Evolutionary conservation across 768 basidiomycete species (phyloP).

Genomic region (Epithele typhae): DNA sequence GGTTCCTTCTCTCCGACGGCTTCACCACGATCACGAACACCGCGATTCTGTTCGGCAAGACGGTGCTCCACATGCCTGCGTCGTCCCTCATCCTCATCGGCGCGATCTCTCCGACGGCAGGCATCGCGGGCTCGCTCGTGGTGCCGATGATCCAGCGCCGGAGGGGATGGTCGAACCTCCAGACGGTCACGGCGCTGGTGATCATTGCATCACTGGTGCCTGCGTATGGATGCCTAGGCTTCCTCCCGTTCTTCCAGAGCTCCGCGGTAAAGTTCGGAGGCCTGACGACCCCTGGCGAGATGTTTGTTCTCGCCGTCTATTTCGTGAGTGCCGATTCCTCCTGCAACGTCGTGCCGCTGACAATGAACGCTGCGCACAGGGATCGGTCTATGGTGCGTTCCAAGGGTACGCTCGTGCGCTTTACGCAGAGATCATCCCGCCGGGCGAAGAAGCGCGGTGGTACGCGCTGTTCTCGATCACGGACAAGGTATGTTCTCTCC

Average conservation of each 20-base stretch:
- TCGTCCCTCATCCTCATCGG: constrained; percentile 78
- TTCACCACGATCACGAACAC: constrained; percentile 93
- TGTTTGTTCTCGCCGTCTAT: constrained; percentile 78
- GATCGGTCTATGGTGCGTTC: constrained; percentile 79
- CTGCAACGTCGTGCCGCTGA: too few species aligned
- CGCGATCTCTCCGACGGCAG: constrained; percentile 69
- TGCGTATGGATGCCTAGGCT: constrained; percentile 79
- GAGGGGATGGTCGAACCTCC: constrained; percentile 60
- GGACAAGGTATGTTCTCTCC: constrained; percentile 56
- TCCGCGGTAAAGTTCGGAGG: constrained; percentile 55
- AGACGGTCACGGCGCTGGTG: constrained; percentile 64
- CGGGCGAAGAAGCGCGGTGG: constrained; percentile 88
- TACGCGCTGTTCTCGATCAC: constrained; percentile 87
- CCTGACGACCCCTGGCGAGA: constrained; percentile 74
- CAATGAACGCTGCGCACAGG: constrained; percentile 33
- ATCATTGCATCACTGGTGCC: constrained; percentile 64
- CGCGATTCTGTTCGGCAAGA: constrained; percentile 90
- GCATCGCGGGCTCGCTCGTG: constrained; percentile 79
- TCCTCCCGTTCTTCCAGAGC: constrained; percentile 49
- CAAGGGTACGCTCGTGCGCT: constrained; percentile 86
- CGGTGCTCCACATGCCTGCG: constrained; percentile 74
- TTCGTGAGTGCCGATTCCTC: constrained; percentile 53
- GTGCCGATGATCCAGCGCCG: constrained; percentile 73
- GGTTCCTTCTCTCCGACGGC: constrained; percentile 92
- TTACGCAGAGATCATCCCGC: constrained; percentile 83